Evolutionary conservation across 2,329 filamentous ascomycete genomes (phyloP).

Genomic region (Clonostachys chloroleuca): DNA sequence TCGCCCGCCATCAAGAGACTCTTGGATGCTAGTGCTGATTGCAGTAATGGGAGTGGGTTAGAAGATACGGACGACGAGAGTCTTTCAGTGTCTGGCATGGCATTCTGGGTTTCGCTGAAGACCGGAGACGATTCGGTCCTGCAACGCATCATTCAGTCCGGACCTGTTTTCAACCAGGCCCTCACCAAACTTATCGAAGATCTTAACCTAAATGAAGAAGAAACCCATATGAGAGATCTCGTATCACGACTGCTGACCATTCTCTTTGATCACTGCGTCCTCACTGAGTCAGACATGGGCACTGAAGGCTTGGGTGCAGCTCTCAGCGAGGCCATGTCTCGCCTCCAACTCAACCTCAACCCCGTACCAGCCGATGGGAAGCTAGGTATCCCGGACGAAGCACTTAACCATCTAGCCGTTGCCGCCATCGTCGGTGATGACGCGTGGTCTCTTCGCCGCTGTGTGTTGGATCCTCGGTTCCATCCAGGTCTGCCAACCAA

Average conservation of each 20-base stretch:
- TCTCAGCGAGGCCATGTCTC: not conserved
- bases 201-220: slow-evolving; percentile 5
- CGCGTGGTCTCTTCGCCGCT: not conserved
- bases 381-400: not conserved
- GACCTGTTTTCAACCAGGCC: slow-evolving; percentile 7
- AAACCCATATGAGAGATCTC: slow-evolving; percentile 1
- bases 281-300: not conserved
- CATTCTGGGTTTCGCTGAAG: slow-evolving; percentile 17
- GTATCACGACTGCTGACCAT: slow-evolving; percentile 11
- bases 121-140: slow-evolving; percentile 15
- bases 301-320: not conserved
- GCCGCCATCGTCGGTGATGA: not conserved
- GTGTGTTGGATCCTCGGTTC: not conserved
- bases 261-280: slow-evolving; percentile 13
- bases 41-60: slow-evolving; percentile 1
- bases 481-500: slow-evolving; percentile 1
- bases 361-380: not conserved
- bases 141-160: slow-evolving; percentile 7
- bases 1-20: slow-evolving; percentile 12
- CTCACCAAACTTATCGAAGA: slow-evolving; percentile 10
- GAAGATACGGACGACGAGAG: slow-evolving; percentile 2
- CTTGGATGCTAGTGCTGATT: slow-evolving; percentile 12
- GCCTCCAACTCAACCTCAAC: not conserved
- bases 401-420: not conserved
- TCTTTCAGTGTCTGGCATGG: slow-evolving; percentile 11